A percentile compares a stretch with the other conserved stretches of the same genome.
Evolutionary conservation across 1,139 yeast genomes (phyloP).

Genomic region (Yamadazyma sp.): DNA sequence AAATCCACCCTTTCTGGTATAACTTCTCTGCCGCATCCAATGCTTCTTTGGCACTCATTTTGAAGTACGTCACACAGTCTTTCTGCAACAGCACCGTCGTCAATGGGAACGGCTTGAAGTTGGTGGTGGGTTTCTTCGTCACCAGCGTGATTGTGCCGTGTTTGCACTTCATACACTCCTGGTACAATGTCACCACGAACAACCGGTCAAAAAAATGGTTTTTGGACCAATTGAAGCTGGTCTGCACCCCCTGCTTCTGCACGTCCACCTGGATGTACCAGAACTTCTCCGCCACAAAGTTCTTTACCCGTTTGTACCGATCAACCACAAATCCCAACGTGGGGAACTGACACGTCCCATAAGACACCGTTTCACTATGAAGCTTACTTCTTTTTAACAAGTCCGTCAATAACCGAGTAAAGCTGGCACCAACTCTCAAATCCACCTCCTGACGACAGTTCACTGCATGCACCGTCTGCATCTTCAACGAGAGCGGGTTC

Average conservation of each 20-base stretch:
- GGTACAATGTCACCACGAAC: conserved; percentile 57
- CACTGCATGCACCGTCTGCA: conserved; percentile 79
- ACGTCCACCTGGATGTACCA: conserved; percentile 69
- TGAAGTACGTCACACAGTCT: conserved; percentile 72
- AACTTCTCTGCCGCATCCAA: conserved; percentile 83
- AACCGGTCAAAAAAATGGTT: conserved; percentile 69
- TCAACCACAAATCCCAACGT: conserved; percentile 97
- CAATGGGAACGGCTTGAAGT: conserved; percentile 82
- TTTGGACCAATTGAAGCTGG: conserved; percentile 62
- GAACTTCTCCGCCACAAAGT: conserved; percentile 73
- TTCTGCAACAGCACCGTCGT: conserved; percentile 96
- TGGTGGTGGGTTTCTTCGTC: conserved; percentile 63
- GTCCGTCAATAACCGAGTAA: conserved; percentile 74
- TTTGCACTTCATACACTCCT: conserved; percentile 52
- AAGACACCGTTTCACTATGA: conserved; percentile 47
- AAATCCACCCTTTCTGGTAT: conserved; percentile 81
- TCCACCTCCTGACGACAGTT: conserved; percentile 85
- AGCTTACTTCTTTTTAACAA: conserved; percentile 32
- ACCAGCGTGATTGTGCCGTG: conserved; percentile 54
- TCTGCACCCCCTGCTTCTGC: conserved; percentile 31
- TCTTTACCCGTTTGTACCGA: conserved; percentile 71
- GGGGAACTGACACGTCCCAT: conserved; percentile 97
- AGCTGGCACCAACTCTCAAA: conserved; percentile 83
- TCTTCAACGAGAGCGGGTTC: conserved; percentile 62
- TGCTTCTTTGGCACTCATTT: conserved; percentile 78